These are phyloP conservation scores for Parastagonospora avenae DNA, from an alignment of 2,329 filamentous ascomycete species.

Conservation along the genomic window DNA sequence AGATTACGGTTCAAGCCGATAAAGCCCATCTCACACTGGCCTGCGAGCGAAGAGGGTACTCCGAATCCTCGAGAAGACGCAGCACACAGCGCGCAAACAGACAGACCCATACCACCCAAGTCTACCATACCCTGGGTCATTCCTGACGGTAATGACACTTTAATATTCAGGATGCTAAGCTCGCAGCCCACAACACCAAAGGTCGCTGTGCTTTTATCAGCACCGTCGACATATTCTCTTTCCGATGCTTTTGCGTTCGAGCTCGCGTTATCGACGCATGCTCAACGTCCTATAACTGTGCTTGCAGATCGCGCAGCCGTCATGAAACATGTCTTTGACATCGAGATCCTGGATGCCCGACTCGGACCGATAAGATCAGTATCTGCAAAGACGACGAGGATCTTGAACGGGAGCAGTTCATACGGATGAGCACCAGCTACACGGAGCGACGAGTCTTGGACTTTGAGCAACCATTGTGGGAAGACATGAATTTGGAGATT, in stretches of 20 bases:
- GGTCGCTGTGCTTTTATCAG: constrained; percentile 6
- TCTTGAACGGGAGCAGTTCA: not conserved
- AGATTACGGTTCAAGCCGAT: constrained; percentile 7
- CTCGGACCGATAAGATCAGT: not conserved
- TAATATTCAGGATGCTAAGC: constrained; percentile 2
- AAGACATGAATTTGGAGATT: constrained; percentile 1
- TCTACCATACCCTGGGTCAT: constrained; percentile 1
- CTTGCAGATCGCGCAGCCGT: constrained; percentile 4
- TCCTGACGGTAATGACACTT: constrained; percentile 2
- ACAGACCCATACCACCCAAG: no score
- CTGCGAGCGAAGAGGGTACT: constrained; percentile 4
- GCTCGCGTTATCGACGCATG: constrained; percentile 8
- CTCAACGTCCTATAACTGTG: constrained; percentile 7
- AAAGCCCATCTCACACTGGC: constrained; percentile 5
- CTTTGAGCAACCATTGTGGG: not conserved
- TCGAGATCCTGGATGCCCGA: constrained; percentile 7
- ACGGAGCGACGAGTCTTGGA: not conserved
- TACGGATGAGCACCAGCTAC: not conserved
- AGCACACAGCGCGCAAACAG: not conserved
- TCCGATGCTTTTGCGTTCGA: constrained; percentile 4
- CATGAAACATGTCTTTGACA: constrained; percentile 2
- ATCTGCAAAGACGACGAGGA: not conserved
- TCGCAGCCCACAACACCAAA: constrained; percentile 8
- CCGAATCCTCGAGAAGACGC: not conserved
- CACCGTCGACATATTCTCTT: constrained; percentile 10